Percentiles rank a stretch among this genome's conserved stretches.
These are phyloP conservation scores for Irpex lacteus DNA, from an alignment of 1,284 basidiomycete species.

Conservation along the genomic window DNA sequence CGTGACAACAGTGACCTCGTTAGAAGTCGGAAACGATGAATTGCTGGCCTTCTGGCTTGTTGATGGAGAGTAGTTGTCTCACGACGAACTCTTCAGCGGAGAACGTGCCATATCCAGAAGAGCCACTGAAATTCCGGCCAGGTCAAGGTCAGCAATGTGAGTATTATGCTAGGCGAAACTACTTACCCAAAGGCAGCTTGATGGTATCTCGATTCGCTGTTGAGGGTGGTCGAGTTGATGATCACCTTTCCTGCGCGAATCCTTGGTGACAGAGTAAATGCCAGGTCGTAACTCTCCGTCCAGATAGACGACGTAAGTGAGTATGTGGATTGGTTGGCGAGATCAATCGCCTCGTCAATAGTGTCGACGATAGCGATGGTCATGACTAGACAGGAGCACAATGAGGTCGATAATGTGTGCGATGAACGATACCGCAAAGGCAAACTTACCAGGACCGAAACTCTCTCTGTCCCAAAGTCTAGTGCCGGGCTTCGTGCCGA, in stretches of 20 bases:
- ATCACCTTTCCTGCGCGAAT: conserved; percentile 39
- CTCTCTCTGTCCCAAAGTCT: conserved; percentile 51
- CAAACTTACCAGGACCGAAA: conserved; percentile 52
- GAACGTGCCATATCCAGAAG: conserved; percentile 49
- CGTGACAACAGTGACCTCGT: background rate
- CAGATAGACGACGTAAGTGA: conserved; percentile 51
- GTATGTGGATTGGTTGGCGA: conserved; percentile 54
- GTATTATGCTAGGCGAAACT: background rate
- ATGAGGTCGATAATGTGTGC: conserved; percentile 3
- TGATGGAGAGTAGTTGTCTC: conserved; percentile 36
- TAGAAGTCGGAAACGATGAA: conserved; percentile 6
- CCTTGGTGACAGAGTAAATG: conserved; percentile 43
- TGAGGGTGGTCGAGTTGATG: conserved; percentile 29
- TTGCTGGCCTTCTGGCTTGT: conserved; percentile 30
- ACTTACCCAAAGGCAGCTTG: conserved; percentile 26
- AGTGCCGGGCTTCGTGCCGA: conserved; percentile 46
- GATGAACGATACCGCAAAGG: background rate
- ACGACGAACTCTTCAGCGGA: conserved; percentile 47
- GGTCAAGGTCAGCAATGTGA: background rate
- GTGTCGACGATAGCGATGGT: conserved; percentile 46
- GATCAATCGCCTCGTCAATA: conserved; percentile 47
- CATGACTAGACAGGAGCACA: conserved; percentile 33
- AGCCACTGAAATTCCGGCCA: conserved; percentile 31
- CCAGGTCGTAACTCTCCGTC: conserved; percentile 45
- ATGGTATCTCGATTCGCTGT: conserved; percentile 17